Conservation (phyloP, 1,139 yeast species). For the Meyerozyma carpophila region DNA sequence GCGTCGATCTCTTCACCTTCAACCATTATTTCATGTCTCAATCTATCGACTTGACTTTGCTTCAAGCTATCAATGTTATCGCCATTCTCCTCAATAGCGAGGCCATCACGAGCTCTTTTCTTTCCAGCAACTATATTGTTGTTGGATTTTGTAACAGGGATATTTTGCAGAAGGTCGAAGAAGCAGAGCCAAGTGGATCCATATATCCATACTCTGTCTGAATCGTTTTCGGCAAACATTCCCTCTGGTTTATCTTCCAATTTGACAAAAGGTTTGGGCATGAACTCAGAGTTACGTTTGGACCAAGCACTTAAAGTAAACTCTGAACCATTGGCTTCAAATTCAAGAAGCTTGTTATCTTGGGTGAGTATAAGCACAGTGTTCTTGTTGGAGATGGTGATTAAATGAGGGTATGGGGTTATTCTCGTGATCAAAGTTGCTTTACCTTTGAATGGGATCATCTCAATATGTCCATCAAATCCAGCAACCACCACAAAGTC, state of each 20-base stretch:
- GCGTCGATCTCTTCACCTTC: constrained; percentile 14
- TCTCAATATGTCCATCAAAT: constrained; percentile 62
- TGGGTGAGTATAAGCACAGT: constrained; percentile 65
- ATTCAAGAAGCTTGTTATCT: constrained; percentile 72
- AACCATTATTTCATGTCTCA: constrained; percentile 23
- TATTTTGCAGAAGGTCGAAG: constrained; percentile 60
- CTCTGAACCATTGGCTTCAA: constrained; percentile 23
- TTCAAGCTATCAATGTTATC: constrained; percentile 23
- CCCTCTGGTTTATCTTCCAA: constrained; percentile 74
- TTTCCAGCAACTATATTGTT: constrained; percentile 17
- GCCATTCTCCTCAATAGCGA: constrained; percentile 37
- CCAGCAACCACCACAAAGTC: constrained; percentile 28
- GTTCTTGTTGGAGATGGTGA: constrained; percentile 46
- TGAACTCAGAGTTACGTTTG: constrained; percentile 61
- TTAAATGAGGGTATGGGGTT: constrained; percentile 56
- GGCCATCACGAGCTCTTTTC: constrained; percentile 64
- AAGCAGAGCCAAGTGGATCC: constrained; percentile 83
- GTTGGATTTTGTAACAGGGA: constrained; percentile 38
- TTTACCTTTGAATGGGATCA: constrained; percentile 23
- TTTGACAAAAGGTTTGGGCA: constrained; percentile 61
- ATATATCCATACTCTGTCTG: constrained; percentile 63
- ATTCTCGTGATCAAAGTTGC: constrained; percentile 41
- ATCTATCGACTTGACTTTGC: constrained; percentile 26
- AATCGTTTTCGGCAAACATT: constrained; percentile 40
- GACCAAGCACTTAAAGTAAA: constrained; percentile 73